Percentiles rank a stretch among this genome's conserved stretches.
These are phyloP conservation scores for Cruciata laevipes DNA, from an alignment of 257 asterid genomes.

Conservation along the genomic window DNA sequence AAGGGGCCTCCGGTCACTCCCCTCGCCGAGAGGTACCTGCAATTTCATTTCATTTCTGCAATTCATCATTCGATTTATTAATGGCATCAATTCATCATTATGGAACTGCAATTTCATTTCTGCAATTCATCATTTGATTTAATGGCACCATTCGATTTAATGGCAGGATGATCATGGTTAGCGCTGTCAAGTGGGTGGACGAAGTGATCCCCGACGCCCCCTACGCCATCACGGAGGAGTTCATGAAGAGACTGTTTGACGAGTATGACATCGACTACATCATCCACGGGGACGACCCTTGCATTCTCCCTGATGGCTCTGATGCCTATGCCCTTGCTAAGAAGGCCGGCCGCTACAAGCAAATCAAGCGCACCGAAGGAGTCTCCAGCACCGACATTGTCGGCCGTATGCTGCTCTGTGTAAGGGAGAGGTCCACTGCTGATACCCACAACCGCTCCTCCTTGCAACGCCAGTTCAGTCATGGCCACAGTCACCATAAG, in stretches of 20 bases:
- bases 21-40: conserved; percentile 72
- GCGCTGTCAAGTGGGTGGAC: conserved; percentile 97
- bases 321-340: conserved; percentile 98
- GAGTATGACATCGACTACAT: conserved; percentile 84
- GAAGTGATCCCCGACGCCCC: conserved; percentile 97
- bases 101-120: too few species aligned
- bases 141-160: too few species aligned
- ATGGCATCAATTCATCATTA: too few species aligned
- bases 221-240: conserved; percentile 89
- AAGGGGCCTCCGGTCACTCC: conserved; percentile 99
- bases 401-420: conserved; percentile 99
- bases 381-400: conserved; percentile 95
- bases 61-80: too few species aligned
- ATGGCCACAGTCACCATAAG: conserved; percentile 69
- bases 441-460: conserved; percentile 74
- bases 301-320: conserved; percentile 87
- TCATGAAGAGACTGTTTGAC: conserved; percentile 83
- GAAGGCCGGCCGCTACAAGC: conserved; percentile 89
- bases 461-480: conserved; percentile 93
- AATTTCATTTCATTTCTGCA: background rate
- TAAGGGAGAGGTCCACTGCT: conserved; percentile 77
- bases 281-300: conserved; percentile 95
- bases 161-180: conserved; percentile 83
- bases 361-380: conserved; percentile 95
- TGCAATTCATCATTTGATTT: background rate